Percentiles rank a stretch among this genome's conserved stretches.
Conservation (phyloP, 2,329 filamentous ascomycete species). For the Parascedosporium putredinis region DNA sequence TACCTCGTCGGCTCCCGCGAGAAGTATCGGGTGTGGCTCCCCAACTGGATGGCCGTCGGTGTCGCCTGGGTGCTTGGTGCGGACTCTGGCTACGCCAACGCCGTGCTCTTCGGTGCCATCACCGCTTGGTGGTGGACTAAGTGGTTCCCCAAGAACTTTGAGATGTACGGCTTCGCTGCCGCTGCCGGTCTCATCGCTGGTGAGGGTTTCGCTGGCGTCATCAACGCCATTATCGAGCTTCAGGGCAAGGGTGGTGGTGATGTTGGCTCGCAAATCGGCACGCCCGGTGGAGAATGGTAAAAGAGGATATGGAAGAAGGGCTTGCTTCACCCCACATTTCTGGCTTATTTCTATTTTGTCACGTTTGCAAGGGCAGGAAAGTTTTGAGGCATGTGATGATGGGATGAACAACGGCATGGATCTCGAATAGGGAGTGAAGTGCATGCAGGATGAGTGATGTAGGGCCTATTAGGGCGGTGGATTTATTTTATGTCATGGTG, state of each 20-base stretch:
- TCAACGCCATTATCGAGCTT: conserved; percentile 40
- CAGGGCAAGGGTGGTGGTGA: conserved; percentile 15
- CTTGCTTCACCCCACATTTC: too few species aligned
- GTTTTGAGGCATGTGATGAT: too few species aligned
- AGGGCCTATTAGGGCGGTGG: too few species aligned
- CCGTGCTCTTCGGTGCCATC: conserved; percentile 45
- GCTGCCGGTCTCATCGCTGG: conserved; percentile 53
- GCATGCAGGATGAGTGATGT: too few species aligned
- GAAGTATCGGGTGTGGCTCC: conserved; percentile 46
- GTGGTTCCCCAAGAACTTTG: conserved; percentile 37
- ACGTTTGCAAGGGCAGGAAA: not conserved
- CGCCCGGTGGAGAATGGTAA: conserved; percentile 11
- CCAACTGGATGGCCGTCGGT: conserved; percentile 53
- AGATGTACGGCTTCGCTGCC: conserved; percentile 46
- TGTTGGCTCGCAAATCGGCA: conserved; percentile 10
- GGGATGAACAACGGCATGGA: too few species aligned
- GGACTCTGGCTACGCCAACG: conserved; percentile 43
- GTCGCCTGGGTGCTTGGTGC: conserved; percentile 49
- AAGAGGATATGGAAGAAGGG: too few species aligned
- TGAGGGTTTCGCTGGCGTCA: conserved; percentile 51
- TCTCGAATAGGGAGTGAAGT: too few species aligned
- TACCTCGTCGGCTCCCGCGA: conserved; percentile 39
- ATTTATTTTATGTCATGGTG: too few species aligned
- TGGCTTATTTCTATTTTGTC: too few species aligned
- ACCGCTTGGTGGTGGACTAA: conserved; percentile 44